A percentile compares a stretch with the other conserved stretches of the same genome.
Evolutionary conservation across 208 protist species (phyloP).

Genomic region (Leishmania aethiopica): DNA sequence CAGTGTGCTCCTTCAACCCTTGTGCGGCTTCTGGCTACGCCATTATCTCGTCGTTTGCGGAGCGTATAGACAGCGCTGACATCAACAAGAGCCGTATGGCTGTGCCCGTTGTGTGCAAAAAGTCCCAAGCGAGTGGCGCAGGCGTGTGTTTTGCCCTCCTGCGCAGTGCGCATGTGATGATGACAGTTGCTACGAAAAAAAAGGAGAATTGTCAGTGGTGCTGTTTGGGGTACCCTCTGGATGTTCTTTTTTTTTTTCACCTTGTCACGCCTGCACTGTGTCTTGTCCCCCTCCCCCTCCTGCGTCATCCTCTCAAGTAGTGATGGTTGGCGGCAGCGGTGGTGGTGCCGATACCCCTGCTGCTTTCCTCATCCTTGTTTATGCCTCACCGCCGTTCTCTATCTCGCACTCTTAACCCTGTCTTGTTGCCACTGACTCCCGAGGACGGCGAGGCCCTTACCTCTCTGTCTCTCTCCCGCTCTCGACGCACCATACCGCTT

Average conservation of each 20-base stretch:
- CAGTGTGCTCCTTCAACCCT: not conserved
- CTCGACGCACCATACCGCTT: not conserved
- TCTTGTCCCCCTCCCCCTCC: not conserved
- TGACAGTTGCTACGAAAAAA: not conserved
- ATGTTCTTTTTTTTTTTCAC: not conserved
- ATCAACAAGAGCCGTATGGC: not conserved
- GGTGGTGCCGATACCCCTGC: not conserved
- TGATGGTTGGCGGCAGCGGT: not conserved
- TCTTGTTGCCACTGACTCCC: not conserved
- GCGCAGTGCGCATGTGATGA: not conserved
- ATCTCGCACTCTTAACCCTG: not conserved
- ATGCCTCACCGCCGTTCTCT: conserved; percentile 4
- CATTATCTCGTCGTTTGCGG: not conserved
- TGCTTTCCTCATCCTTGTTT: conserved; percentile 10
- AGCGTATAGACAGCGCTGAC: not conserved
- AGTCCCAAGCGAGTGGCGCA: not conserved
- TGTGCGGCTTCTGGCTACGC: not conserved
- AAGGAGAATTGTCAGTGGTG: not conserved
- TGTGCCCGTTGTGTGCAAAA: not conserved
- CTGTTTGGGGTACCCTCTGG: not conserved
- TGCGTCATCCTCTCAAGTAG: conserved; percentile 5
- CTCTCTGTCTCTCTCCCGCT: not conserved
- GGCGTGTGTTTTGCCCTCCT: not conserved
- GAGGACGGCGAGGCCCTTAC: not conserved
- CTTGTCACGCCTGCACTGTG: not conserved